Evolutionary conservation across 345 rosid species (phyloP).

Genomic region (Limnanthes douglasii): DNA sequence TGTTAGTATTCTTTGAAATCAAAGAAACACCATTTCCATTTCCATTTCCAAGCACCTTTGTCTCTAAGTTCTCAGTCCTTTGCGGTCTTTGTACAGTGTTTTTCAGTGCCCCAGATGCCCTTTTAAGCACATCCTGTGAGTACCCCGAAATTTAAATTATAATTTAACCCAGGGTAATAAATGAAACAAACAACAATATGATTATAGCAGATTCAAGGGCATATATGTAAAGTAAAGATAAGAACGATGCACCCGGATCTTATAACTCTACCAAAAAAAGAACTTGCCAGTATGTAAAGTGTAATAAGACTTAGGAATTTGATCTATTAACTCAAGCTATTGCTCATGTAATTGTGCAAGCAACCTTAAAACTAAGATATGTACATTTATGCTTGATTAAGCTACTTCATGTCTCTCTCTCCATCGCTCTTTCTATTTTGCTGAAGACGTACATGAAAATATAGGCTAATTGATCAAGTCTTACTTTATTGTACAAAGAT

Average conservation of each 20-base stretch:
- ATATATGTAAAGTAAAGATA: too few relatives aligned
- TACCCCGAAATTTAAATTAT: neutral
- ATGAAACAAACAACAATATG: too few relatives aligned
- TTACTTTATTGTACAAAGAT: conserved; percentile 59
- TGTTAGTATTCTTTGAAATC: conserved; percentile 16
- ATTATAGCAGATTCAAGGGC: too few relatives aligned
- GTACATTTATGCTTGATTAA: neutral
- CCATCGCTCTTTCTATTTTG: neutral
- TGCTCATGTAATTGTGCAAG: neutral
- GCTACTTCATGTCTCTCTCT: neutral
- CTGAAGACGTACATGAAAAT: neutral
- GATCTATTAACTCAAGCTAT: neutral
- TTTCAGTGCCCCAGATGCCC: conserved; percentile 38
- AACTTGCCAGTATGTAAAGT: neutral
- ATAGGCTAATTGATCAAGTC: too few relatives aligned
- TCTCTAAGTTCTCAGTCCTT: conserved; percentile 23
- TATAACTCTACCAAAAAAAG: neutral
- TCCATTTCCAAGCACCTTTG: conserved; percentile 10
- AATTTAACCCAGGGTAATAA: too few relatives aligned
- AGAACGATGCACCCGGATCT: too few relatives aligned
- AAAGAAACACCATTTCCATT: conserved; percentile 16
- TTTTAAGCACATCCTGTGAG: conserved; percentile 45
- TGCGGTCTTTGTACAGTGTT: conserved; percentile 27
- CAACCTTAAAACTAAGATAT: neutral
- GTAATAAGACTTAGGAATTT: too few relatives aligned